A percentile compares a stretch with the other conserved stretches of the same genome.
Conservation (phyloP, 2,329 filamentous ascomycete genomes). For the Pseudomassariella vexata region DNA sequence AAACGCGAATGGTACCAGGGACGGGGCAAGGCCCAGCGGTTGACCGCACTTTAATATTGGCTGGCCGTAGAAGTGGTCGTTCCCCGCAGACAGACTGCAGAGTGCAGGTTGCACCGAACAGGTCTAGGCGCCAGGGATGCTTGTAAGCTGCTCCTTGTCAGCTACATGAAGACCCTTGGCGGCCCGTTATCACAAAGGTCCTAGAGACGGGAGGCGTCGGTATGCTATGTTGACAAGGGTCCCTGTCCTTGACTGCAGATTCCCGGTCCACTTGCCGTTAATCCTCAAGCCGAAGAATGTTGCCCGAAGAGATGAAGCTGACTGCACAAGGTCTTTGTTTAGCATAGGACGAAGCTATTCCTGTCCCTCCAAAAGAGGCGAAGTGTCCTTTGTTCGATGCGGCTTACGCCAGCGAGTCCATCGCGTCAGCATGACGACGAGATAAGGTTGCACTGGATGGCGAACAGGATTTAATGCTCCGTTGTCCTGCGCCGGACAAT, state of each 20-base stretch:
- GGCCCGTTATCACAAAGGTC: constrained; percentile 14
- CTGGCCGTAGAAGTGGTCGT: constrained; percentile 30
- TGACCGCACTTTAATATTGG: constrained; percentile 49
- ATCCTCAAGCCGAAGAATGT: no score
- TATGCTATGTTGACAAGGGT: constrained; percentile 3
- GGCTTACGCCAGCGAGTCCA: no score
- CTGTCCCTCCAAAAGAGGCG: no score
- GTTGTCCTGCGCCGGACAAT: no score
- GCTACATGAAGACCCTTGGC: constrained; percentile 13
- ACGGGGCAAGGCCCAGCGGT: constrained; percentile 21
- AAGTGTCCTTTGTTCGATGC: no score
- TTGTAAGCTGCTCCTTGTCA: constrained; percentile 14
- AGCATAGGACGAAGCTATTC: no score
- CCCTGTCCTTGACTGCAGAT: constrained; percentile 1
- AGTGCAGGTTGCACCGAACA: constrained; percentile 26
- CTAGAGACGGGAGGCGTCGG: constrained; percentile 17
- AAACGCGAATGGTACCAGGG: constrained; percentile 8
- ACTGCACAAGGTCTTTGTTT: no score
- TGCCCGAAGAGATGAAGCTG: no score
- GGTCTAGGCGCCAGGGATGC: constrained; percentile 21
- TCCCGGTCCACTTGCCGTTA: not conserved
- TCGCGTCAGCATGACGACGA: no score
- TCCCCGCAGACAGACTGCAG: constrained; percentile 33
- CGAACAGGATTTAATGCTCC: no score
- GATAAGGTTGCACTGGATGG: no score